Conservation (phyloP, 2,329 filamentous ascomycete species). For the Dactylellina haptotyla region DNA sequence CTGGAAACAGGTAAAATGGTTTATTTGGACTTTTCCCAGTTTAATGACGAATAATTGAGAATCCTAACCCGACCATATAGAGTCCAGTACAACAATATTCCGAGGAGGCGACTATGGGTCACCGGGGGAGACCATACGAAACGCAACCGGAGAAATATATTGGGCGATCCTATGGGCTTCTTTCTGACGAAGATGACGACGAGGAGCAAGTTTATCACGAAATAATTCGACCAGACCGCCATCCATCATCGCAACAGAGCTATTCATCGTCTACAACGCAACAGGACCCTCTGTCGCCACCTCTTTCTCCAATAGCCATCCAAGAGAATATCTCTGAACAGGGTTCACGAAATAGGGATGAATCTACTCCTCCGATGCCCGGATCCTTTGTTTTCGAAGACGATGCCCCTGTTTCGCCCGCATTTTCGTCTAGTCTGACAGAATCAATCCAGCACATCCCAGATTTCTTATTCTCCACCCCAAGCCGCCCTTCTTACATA, state of each 20-base stretch:
- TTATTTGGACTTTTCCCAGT: not conserved
- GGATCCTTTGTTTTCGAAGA: constrained; percentile 53
- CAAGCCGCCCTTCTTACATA: constrained; percentile 32
- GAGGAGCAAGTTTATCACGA: constrained; percentile 11
- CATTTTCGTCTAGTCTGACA: constrained; percentile 36
- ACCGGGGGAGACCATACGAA: not conserved
- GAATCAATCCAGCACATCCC: constrained; percentile 37
- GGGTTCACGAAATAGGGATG: not conserved
- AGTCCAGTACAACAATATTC: not conserved
- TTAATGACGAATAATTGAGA: no score
- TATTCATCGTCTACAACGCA: constrained; percentile 18
- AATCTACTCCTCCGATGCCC: constrained; percentile 29
- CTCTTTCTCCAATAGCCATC: constrained; percentile 16
- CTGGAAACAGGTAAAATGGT: constrained; percentile 31
- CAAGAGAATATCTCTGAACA: not conserved
- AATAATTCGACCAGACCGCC: not conserved
- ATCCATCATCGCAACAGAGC: constrained; percentile 17
- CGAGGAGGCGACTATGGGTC: not conserved
- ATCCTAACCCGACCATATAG: not conserved
- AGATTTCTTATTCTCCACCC: constrained; percentile 43
- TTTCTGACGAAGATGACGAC: constrained; percentile 45
- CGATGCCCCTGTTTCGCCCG: constrained; percentile 30
- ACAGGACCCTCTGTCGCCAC: constrained; percentile 43
- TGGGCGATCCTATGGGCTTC: constrained; percentile 49
- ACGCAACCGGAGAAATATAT: constrained; percentile 17